Evolutionary conservation across 75 land plant genomes (phyloP).

Genomic region (Selaginella moellendorffii): DNA sequence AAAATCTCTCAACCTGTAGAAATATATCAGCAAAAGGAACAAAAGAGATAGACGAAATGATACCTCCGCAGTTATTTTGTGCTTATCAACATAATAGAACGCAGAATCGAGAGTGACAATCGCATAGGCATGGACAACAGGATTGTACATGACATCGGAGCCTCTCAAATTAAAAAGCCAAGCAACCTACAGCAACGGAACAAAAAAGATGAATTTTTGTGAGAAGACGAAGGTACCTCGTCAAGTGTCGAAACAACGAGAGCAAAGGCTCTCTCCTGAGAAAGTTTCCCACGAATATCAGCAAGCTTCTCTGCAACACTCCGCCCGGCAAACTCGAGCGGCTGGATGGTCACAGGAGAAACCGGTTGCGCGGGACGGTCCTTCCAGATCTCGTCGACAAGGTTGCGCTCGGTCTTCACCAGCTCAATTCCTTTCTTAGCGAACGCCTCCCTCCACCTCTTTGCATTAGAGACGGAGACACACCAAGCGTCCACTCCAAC

Average conservation of each 20-base stretch:
- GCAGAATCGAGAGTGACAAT: constrained; percentile 61
- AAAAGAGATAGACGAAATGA: background rate
- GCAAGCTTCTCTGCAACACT: constrained; percentile 59
- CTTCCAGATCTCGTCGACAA: constrained; percentile 84
- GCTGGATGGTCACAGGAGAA: constrained; percentile 52
- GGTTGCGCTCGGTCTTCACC: constrained; percentile 43
- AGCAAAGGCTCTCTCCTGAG: constrained; percentile 53
- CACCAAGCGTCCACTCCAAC: constrained; percentile 89
- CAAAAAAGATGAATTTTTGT: too few species aligned
- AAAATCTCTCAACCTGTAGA: constrained; percentile 37
- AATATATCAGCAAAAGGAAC: background rate
- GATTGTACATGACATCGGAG: constrained; percentile 82
- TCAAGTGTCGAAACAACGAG: constrained; percentile 69
- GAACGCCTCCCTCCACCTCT: constrained; percentile 67
- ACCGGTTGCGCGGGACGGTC: constrained; percentile 41
- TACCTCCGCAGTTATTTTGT: constrained; percentile 72
- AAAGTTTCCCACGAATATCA: constrained; percentile 55
- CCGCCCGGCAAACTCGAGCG: constrained; percentile 73
- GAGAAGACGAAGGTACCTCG: too few species aligned
- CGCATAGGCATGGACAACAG: constrained; percentile 86
- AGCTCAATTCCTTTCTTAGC: constrained; percentile 46
- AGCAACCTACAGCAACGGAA: constrained; percentile 59
- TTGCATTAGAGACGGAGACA: constrained; percentile 71
- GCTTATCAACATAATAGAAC: constrained; percentile 77
- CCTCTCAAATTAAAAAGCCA: constrained; percentile 93